A percentile compares a stretch with the other conserved stretches of the same genome.
These are phyloP conservation scores for Zygnema circumcarinatum DNA, from an alignment of 139 green algal genomes.

Conservation along the genomic window DNA sequence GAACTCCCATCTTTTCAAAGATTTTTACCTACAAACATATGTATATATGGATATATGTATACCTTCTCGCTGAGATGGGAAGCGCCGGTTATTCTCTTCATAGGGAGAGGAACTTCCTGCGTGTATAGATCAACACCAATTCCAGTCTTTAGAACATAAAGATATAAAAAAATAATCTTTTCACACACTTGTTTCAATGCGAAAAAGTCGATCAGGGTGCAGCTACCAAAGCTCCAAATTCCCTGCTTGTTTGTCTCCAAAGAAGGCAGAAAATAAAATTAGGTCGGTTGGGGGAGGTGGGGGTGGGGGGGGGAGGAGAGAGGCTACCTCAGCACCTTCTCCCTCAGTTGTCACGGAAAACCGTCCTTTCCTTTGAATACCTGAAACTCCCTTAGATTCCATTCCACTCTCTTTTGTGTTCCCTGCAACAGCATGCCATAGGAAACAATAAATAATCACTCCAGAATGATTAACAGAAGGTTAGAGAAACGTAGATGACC, in stretches of 20 bases:
- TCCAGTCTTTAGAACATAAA: too few relatives aligned
- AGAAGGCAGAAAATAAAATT: not conserved
- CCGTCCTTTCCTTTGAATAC: not conserved
- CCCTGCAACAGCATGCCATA: not conserved
- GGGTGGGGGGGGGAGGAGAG: not conserved
- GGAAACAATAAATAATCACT: not conserved
- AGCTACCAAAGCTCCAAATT: too few relatives aligned
- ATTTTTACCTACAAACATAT: not conserved
- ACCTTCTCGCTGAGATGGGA: not conserved
- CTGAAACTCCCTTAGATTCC: not conserved
- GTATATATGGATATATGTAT: not conserved
- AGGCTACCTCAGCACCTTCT: not conserved
- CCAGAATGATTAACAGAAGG: not conserved
- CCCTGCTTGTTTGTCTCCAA: too few relatives aligned
- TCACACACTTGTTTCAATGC: not conserved
- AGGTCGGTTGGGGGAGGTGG: not conserved
- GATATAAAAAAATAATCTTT: not conserved
- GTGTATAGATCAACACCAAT: not conserved
- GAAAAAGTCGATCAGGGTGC: not conserved
- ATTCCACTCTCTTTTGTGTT: not conserved
- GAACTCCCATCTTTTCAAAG: not conserved
- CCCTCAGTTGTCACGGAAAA: not conserved
- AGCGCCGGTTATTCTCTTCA: not conserved
- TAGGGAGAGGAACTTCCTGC: not conserved
- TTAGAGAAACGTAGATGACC: not conserved